A percentile compares a stretch with the other conserved stretches of the same genome.
Conservation (phyloP, 495 filamentous ascomycete genomes). For the Xylaria nigripes region DNA sequence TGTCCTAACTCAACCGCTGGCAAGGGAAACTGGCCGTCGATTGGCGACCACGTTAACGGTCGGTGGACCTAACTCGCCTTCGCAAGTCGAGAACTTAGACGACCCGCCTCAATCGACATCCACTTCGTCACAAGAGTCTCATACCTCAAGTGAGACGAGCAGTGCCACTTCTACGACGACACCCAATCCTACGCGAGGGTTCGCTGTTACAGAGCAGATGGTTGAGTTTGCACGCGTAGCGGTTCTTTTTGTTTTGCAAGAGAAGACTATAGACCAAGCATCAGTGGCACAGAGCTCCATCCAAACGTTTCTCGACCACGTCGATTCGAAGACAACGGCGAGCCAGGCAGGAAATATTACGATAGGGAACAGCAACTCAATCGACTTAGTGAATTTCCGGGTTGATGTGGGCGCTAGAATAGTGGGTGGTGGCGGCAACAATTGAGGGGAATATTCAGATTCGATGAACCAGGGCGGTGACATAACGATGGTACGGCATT, state of each 20-base stretch:
- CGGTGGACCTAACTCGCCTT: neutral
- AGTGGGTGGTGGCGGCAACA: constrained; percentile 16
- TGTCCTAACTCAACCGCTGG: constrained; percentile 10
- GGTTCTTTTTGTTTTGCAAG: constrained; percentile 55
- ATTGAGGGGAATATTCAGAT: constrained; percentile 1
- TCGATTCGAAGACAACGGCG: constrained; percentile 18
- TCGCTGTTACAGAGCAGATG: constrained; percentile 39
- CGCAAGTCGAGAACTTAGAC: neutral
- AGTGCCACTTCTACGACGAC: constrained; percentile 9
- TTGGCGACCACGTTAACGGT: constrained; percentile 18
- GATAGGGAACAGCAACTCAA: constrained; percentile 33
- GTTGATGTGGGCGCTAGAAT: constrained; percentile 31
- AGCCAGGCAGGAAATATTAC: constrained; percentile 35
- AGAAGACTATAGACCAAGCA: constrained; percentile 43
- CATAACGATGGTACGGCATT: neutral
- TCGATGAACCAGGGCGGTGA: neutral
- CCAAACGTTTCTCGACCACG: constrained; percentile 44
- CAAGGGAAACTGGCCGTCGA: constrained; percentile 6
- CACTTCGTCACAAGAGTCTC: constrained; percentile 13
- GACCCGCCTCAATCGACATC: constrained; percentile 1
- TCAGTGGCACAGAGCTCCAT: constrained; percentile 48
- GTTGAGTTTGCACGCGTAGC: constrained; percentile 60
- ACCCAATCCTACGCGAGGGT: constrained; percentile 23
- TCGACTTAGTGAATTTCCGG: constrained; percentile 39
- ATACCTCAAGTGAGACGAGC: constrained; percentile 14